A percentile compares a stretch with the other conserved stretches of the same genome.
phyloP scores from a whole-genome alignment of 441 rosid genomes.

The Erysimum cheiri region DNA sequence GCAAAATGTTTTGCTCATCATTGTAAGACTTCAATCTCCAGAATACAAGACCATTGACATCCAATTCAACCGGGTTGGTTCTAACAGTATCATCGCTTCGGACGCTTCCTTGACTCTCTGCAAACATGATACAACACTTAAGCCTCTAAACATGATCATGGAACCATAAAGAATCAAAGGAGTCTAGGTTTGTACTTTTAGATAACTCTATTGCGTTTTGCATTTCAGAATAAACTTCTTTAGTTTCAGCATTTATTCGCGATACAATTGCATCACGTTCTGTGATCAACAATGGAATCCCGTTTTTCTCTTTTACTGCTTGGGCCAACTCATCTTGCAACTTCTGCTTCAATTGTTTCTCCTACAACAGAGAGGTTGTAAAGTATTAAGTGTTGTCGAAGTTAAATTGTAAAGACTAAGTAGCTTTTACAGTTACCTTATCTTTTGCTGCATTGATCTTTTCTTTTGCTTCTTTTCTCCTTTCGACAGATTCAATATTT shows the following conservation, averaged over 20 bases:
- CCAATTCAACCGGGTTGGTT: constrained; percentile 57
- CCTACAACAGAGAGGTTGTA: constrained; percentile 40
- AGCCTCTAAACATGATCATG: constrained; percentile 2
- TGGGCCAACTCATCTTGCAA: constrained; percentile 51
- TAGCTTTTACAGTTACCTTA: constrained; percentile 50
- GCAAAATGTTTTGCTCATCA: constrained; percentile 54
- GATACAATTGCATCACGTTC: constrained; percentile 48
- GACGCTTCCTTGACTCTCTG: constrained; percentile 57
- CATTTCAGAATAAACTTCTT: constrained; percentile 44
- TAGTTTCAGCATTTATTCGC: constrained; percentile 46
- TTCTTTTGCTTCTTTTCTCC: constrained; percentile 59
- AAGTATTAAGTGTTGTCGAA: not conserved
- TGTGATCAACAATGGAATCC: constrained; percentile 47
- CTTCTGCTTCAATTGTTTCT: constrained; percentile 52
- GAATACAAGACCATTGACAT: constrained; percentile 55
- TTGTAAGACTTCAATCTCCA: constrained; percentile 65
- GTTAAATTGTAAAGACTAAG: not conserved
- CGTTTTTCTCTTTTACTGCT: constrained; percentile 47
- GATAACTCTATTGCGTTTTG: constrained; percentile 38
- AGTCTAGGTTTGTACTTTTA: constrained; percentile 50
- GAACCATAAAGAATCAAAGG: constrained; percentile 21
- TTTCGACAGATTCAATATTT: constrained; percentile 51
- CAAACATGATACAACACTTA: constrained; percentile 16
- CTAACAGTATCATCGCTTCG: constrained; percentile 73
- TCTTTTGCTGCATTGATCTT: constrained; percentile 59